These are phyloP conservation scores for Orobanche coerulescens DNA, from an alignment of 257 asterid species.

Conservation along the genomic window DNA sequence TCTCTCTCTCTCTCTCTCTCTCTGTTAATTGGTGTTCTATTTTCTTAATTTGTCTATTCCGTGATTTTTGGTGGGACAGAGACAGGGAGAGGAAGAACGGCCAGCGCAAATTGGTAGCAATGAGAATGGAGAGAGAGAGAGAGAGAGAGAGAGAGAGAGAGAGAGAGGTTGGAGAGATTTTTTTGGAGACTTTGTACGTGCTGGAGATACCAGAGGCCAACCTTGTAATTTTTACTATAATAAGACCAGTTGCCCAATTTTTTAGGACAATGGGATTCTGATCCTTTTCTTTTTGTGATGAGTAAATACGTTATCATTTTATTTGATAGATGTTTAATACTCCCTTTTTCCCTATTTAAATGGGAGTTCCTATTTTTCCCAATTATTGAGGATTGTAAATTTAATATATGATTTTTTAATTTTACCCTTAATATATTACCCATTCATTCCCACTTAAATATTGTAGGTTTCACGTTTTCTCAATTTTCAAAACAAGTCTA, in stretches of 20 bases:
- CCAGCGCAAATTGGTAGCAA: conserved; percentile 22
- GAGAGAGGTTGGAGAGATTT: background rate
- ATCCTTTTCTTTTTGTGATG: background rate
- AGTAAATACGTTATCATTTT: too few species aligned
- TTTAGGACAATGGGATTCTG: background rate
- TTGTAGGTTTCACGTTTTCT: too few species aligned
- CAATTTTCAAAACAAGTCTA: too few species aligned
- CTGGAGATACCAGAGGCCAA: conserved; percentile 18
- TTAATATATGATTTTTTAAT: too few species aligned
- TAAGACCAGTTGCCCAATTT: background rate
- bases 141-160: conserved; percentile 1
- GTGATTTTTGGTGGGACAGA: conserved; percentile 27
- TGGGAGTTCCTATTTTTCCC: too few species aligned
- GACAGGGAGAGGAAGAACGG: conserved; percentile 13
- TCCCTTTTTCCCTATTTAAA: too few species aligned
- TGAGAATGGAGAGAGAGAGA: conserved; percentile 15
- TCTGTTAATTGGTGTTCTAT: background rate
- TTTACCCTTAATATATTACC: too few species aligned
- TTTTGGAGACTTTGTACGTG: conserved; percentile 14
- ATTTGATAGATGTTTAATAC: too few species aligned
- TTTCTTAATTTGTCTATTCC: background rate
- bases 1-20: background rate
- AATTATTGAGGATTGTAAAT: too few species aligned
- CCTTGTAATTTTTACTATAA: conserved; percentile 9
- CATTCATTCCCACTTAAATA: too few species aligned